Evolutionary conservation across 2,329 filamentous ascomycete genomes (phyloP), one percentile per base, ranked within the genome.

Genomic region (Epichloe sp.): DNA sequence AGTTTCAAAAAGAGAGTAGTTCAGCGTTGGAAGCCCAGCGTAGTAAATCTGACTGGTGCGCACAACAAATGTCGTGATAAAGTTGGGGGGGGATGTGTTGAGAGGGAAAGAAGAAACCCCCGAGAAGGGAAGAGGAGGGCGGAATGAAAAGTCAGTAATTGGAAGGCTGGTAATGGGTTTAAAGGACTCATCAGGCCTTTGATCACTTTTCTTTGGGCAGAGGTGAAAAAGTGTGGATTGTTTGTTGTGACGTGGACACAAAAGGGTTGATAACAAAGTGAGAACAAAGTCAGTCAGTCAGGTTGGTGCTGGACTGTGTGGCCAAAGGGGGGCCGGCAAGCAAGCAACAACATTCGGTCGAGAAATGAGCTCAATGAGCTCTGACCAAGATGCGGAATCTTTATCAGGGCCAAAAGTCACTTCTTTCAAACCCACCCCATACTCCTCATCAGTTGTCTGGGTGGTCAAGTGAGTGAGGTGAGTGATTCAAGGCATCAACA

Each of bases 261-360:
- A 50, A 46, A 41, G 43, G 26, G 40, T 47, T 38, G 43, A 41
- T 37, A 47, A 38, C 34, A 41, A 47, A 49, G 51, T 53, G 51
- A 53, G 44, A 47, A 47, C 48, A 44, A 53, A 46, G 51, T 53
- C 37, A 53, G 51, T 53, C 37, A 53, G 31, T 17, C 31, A 15
- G 1, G 26, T 19, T 4, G 5, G 17, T 45, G 44, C 44, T 14
- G 26, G 35, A 40, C 23, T 19, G 23, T 35, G 8, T 19, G 26
- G 15, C 26, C 34, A 40, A 48, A 47, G 23, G 23, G 23, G 34
- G 14, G 36, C 3, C 2, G 26, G 26, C 26, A 26, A 8, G 26
- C 8, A 17, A 36, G 44, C 31, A 19, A 3, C 19, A 37, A 47
- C 43, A 44, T 44, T 26, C n/a, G 19, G 43, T 14, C 23, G 15